Conservation (phyloP, 306 rosid genomes). For the Styphnolobium japonicum region DNA sequence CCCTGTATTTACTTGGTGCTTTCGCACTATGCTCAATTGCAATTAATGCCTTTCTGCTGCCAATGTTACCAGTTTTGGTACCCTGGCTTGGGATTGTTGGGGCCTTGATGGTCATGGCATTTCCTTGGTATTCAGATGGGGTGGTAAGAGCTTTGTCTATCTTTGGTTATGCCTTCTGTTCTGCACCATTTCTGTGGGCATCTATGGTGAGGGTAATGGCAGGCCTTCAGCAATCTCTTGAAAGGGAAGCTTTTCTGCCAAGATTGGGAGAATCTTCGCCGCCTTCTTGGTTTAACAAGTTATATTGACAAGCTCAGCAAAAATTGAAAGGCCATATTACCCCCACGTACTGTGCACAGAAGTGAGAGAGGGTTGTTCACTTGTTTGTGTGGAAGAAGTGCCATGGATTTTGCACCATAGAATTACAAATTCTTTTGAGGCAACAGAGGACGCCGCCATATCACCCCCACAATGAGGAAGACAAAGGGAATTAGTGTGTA, state of each 20-base stretch:
- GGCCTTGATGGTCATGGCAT: conserved; percentile 70
- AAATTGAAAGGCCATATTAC: neutral
- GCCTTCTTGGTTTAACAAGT: conserved; percentile 55
- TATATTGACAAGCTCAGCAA: conserved; percentile 28
- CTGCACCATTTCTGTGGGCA: conserved; percentile 68
- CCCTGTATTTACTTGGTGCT: conserved; percentile 61
- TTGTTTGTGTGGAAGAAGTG: conserved; percentile 12
- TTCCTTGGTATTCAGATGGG: conserved; percentile 74
- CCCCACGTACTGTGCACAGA: conserved; percentile 10
- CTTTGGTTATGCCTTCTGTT: conserved; percentile 67
- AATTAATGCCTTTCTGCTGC: conserved; percentile 59
- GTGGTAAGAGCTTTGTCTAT: conserved; percentile 68
- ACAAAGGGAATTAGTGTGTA: neutral
- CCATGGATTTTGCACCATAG: conserved; percentile 19
- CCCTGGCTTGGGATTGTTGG: conserved; percentile 62
- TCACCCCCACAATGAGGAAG: neutral
- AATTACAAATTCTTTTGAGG: conserved; percentile 9
- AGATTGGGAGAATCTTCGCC: conserved; percentile 60
- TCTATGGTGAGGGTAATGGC: conserved; percentile 45
- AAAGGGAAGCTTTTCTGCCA: conserved; percentile 65
- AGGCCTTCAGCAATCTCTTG: conserved; percentile 64
- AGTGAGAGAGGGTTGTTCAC: neutral
- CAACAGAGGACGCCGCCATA: neutral
- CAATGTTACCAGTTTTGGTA: conserved; percentile 55
- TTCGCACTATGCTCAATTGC: conserved; percentile 60